Conservation (phyloP, 345 rosid species). For the Syzygium grande region DNA sequence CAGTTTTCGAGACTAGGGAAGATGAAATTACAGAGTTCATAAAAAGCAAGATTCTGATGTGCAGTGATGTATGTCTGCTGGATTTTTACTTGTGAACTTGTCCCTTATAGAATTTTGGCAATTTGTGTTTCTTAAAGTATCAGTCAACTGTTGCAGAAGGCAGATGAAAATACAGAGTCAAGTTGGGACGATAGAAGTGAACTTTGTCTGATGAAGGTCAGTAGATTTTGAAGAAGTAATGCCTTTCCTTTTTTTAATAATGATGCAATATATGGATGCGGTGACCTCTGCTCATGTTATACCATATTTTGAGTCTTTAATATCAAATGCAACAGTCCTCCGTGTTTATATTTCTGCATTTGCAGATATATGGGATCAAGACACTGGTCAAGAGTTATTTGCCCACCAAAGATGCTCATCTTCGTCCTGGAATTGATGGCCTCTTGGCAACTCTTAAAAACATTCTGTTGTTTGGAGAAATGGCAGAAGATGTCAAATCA, state of each 20-base stretch:
- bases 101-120: not conserved
- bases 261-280: not conserved
- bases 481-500: conserved; percentile 63
- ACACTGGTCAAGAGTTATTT: conserved; percentile 87
- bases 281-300: not conserved
- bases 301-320: not conserved
- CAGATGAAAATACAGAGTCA: conserved; percentile 29
- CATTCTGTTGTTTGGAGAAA: conserved; percentile 68
- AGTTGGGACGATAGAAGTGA: conserved; percentile 84
- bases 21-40: conserved; percentile 73
- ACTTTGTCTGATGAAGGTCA: conserved; percentile 81
- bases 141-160: conserved; percentile 47
- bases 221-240: conserved; percentile 9
- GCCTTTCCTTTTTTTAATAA: not conserved
- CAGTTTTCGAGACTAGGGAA: conserved; percentile 97
- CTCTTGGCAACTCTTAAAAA: conserved; percentile 61
- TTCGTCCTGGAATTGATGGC: conserved; percentile 70
- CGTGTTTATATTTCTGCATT: not conserved
- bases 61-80: conserved; percentile 43
- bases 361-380: conserved; percentile 87
- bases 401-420: conserved; percentile 91
- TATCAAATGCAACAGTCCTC: not conserved
- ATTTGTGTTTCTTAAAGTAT: conserved; percentile 5
- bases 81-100: conserved; percentile 9
- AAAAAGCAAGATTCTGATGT: conserved; percentile 56